Base-by-base conservation (phyloP, 805 yeast species). In the Candida fluviatilis region DNA sequence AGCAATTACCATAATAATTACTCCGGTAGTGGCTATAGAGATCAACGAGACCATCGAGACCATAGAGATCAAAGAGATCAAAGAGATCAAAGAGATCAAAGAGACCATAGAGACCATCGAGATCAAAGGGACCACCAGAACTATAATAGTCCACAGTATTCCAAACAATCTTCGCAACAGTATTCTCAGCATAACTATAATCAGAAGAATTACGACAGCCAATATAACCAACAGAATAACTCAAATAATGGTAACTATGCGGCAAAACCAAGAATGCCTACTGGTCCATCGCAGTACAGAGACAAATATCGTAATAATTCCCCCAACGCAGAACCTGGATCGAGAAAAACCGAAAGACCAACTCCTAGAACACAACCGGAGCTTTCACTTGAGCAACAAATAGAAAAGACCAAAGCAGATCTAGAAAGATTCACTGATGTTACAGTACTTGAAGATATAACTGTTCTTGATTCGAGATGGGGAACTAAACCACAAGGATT, bases 401-500 rank as follows among this genome's bases (percentile, higher is more conserved):
- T 63, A 11, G 38, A 39, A 2, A 53, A 50, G 31, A 52, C 47
- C 34, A 52, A 61, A 40, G 51, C 44, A 14, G 47, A 49, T n/a
- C 48, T 64, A 13, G 52, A 49, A 17, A 62, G 64, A 11, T 53
- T 78, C 11, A 55, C 56, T 4, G 54, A 58, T 15, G 74, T 71
- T 0, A 54, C 65, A 0, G 68, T 82, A 0, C 58, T 86, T 21
- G 73, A 76, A 31, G 64, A 74, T 32, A 56, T 84, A n/a, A 62
- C 64, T 34, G 64, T 81, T 10, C 50, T 60, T 10, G 67, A 65
- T 14, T 69, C 86, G 0, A 61, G 68, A 35, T 87, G 95, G 95
- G 93, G 86, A 36, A 63, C 75, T 17, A 69, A 72, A 24, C 89
- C 95, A 1, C 67, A 69, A 43, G 91, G 87, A 0, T 83, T 83